phyloP scores from a whole-genome alignment of 192 early-diverging fungal species.

The Umbelopsis vinacea region DNA sequence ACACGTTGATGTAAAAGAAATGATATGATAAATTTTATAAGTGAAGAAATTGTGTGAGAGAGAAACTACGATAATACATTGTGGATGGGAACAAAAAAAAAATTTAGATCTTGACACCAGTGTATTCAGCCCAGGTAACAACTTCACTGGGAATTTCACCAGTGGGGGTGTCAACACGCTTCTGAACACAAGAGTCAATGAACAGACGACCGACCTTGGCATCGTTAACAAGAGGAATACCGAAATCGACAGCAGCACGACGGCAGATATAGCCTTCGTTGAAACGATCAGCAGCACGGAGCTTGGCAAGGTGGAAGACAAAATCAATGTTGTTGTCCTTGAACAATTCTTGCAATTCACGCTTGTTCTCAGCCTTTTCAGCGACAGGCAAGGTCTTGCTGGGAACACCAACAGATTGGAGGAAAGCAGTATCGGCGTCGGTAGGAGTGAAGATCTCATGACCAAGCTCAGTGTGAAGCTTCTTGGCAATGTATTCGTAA shows the following conservation, averaged over 20 bases:
- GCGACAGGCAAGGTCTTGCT: slow-evolving; percentile 50
- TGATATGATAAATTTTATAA: no score
- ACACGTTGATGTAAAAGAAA: no score
- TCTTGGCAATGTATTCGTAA: slow-evolving; percentile 70
- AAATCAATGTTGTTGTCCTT: slow-evolving; percentile 67
- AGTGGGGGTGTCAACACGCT: slow-evolving; percentile 21
- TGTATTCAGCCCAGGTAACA: slow-evolving; percentile 72
- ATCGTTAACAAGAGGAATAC: slow-evolving; percentile 95
- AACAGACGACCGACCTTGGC: slow-evolving; percentile 93
- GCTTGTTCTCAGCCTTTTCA: slow-evolving; percentile 57
- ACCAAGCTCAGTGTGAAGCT: slow-evolving; percentile 60
- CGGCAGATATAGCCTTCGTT: slow-evolving; percentile 82
- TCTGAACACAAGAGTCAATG: slow-evolving; percentile 68
- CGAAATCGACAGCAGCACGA: slow-evolving; percentile 95
- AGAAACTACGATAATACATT: no score
- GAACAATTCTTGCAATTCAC: slow-evolving; percentile 61
- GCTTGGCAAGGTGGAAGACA: slow-evolving; percentile 73
- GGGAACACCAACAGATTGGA: slow-evolving; percentile 47
- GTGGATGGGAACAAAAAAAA: no score
- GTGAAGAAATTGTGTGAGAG: no score
- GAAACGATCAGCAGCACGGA: slow-evolving; percentile 58
- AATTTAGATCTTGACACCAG: slow-evolving; percentile 55
- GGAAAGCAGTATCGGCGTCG: slow-evolving; percentile 51
- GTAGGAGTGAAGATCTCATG: slow-evolving; percentile 77
- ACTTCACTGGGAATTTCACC: slow-evolving; percentile 64